A percentile compares a stretch with the other conserved stretches of the same genome.
These are phyloP conservation scores for Rubus parviflorus DNA, from an alignment of 306 rosid species.

Conservation along the genomic window DNA sequence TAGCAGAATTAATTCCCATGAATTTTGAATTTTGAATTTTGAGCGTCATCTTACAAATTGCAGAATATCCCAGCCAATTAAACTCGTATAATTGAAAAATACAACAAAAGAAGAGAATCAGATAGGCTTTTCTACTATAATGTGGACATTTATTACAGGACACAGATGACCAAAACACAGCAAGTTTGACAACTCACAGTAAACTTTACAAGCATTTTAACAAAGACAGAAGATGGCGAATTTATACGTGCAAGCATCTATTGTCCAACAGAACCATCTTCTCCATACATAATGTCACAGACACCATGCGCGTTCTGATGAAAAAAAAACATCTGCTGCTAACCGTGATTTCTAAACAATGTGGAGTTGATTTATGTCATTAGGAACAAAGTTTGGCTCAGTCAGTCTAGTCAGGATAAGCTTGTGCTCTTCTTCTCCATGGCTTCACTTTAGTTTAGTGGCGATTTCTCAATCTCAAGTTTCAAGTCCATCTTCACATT, in stretches of 20 bases:
- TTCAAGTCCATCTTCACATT: slow-evolving; percentile 34
- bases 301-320: slow-evolving; percentile 12
- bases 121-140: not conserved
- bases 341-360: slow-evolving; percentile 15
- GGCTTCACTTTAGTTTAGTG: slow-evolving; percentile 25
- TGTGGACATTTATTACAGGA: slow-evolving; percentile 5
- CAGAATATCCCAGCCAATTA: not conserved
- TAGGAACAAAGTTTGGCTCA: slow-evolving; percentile 13
- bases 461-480: slow-evolving; percentile 30
- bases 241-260: not conserved
- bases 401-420: slow-evolving; percentile 27
- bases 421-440: slow-evolving; percentile 33
- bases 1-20: not conserved
- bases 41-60: not conserved
- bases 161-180: not conserved
- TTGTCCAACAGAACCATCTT: not conserved
- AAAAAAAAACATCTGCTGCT: slow-evolving; percentile 10
- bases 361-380: slow-evolving; percentile 17
- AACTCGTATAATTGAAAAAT: not conserved
- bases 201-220: not conserved
- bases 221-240: not conserved
- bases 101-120: not conserved
- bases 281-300: not conserved
- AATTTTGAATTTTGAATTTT: not conserved
- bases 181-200: not conserved